Evolutionary conservation across 768 basidiomycete species (phyloP).

Genomic region (Trametes coccinea): DNA sequence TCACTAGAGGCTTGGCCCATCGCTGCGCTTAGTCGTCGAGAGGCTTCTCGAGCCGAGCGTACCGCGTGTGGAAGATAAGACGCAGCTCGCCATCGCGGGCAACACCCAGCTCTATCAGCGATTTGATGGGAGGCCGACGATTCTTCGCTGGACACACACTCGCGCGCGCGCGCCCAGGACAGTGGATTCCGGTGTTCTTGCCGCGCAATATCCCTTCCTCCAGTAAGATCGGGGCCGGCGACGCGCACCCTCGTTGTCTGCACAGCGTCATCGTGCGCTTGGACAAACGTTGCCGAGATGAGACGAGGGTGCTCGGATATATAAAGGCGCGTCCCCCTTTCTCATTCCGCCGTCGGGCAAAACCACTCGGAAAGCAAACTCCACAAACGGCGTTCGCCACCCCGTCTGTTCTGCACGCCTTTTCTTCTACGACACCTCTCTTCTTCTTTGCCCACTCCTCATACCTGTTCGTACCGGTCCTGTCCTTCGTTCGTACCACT

Average conservation of each 20-base stretch:
- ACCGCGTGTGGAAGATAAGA: not conserved
- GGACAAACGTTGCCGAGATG: slow-evolving; percentile 4
- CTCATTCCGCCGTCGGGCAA: not conserved
- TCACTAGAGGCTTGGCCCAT: not conserved
- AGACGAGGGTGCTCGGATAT: slow-evolving; percentile 9
- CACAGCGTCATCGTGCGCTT: slow-evolving; percentile 19
- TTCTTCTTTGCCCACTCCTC: not conserved
- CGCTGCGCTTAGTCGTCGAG: not conserved
- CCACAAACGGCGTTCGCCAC: slow-evolving; percentile 14
- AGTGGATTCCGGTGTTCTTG: not conserved
- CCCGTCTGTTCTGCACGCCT: slow-evolving; percentile 1
- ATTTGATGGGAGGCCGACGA: not conserved
- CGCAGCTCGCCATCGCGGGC: not conserved
- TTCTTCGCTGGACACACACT: not conserved
- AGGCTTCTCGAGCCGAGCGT: slow-evolving; percentile 2
- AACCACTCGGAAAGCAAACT: slow-evolving; percentile 5
- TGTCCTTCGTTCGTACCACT: slow-evolving; percentile 7
- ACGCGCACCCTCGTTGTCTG: slow-evolving; percentile 10
- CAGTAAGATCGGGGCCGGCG: slow-evolving; percentile 18
- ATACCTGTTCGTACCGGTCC: not conserved
- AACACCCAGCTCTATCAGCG: slow-evolving; percentile 9
- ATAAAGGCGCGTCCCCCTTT: slow-evolving; percentile 3
- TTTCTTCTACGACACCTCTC: not conserved
- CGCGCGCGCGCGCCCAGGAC: not conserved
- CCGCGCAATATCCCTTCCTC: slow-evolving; percentile 23